phyloP scores from a whole-genome alignment of 2,329 filamentous ascomycete genomes.

The Aspergillus ibericus region DNA sequence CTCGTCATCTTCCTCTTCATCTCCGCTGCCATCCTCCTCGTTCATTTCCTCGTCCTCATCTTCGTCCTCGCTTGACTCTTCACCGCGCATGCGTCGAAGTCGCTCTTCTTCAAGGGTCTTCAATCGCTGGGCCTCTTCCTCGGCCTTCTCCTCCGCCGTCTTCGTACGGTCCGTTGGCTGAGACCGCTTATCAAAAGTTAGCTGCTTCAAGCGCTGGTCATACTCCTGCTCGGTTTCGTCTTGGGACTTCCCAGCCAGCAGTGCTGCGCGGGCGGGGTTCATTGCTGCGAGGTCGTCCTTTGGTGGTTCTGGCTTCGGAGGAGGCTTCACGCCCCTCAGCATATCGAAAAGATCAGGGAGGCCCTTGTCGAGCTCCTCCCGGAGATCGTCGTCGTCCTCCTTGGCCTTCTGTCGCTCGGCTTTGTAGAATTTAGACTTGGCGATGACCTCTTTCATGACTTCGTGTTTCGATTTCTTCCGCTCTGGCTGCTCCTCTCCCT shows the following conservation, averaged over 20 bases:
- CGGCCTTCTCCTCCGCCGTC: conserved; percentile 81
- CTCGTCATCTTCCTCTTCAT: conserved; percentile 50
- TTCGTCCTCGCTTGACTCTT: conserved; percentile 67
- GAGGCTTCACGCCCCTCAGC: conserved; percentile 59
- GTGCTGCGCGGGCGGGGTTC: conserved; percentile 63
- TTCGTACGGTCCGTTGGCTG: conserved; percentile 85
- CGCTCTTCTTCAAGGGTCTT: conserved; percentile 81
- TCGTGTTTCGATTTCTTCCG: conserved; percentile 94
- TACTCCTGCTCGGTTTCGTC: conserved; percentile 80
- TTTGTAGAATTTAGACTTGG: conserved; percentile 94
- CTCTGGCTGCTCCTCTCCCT: conserved; percentile 64
- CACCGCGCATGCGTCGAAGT: conserved; percentile 81
- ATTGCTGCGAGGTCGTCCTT: conserved; percentile 52
- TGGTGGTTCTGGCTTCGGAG: conserved; percentile 51
- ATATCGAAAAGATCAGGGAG: conserved; percentile 74
- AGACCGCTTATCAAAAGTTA: conserved; percentile 81
- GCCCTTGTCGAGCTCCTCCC: conserved; percentile 80
- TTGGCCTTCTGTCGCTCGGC: conserved; percentile 90
- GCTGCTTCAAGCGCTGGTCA: conserved; percentile 76
- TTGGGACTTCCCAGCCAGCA: conserved; percentile 62
- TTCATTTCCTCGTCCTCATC: conserved; percentile 51
- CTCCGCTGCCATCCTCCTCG: conserved; percentile 36
- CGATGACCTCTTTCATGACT: conserved; percentile 96
- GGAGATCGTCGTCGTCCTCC: conserved; percentile 87
- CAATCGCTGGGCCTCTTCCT: conserved; percentile 73